Evolutionary conservation across 805 yeast species (phyloP).

Genomic region (Starmerella khaoyaiensis): DNA sequence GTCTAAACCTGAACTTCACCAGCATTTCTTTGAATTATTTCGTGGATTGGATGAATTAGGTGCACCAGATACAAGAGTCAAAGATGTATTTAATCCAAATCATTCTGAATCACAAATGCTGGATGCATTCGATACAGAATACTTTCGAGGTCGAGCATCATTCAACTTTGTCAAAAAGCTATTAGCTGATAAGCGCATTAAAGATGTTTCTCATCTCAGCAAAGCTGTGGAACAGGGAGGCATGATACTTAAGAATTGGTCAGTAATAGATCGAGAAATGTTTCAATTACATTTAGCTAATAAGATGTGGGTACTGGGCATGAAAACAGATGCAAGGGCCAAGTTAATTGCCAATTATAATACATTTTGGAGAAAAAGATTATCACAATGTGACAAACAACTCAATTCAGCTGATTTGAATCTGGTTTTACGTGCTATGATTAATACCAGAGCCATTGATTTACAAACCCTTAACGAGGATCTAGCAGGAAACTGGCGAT

Average conservation of each 20-base stretch:
- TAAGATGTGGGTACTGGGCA: conserved; percentile 22
- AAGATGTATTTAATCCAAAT: conserved; percentile 4
- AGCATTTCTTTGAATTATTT: conserved; percentile 19
- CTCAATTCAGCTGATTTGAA: conserved; percentile 1
- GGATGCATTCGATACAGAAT: conserved; percentile 19
- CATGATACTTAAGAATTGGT: conserved; percentile 21
- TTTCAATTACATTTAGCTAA: conserved; percentile 24
- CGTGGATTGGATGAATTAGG: conserved; percentile 17
- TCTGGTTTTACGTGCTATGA: conserved; percentile 14
- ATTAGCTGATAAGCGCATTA: conserved; percentile 19
- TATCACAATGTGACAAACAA: conserved; percentile 1
- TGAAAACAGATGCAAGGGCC: conserved; percentile 15
- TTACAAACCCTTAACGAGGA: conserved; percentile 1
- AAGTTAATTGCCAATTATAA: conserved; percentile 18
- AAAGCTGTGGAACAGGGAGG: conserved; percentile 23
- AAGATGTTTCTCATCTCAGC: conserved; percentile 19
- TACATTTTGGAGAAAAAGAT: conserved; percentile 15
- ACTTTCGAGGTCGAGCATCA: conserved; percentile 23
- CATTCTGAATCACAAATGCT: conserved; percentile 18
- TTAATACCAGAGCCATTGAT: conserved; percentile 11
- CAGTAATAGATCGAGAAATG: conserved; percentile 18
- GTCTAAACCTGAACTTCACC: conserved; percentile 14
- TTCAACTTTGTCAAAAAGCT: conserved; percentile 20
- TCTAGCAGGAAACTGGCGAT: conserved; percentile 8
- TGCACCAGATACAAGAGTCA: not conserved